Evolutionary conservation across 345 rosid genomes (phyloP).

Genomic region (Eucalyptus lansdowneana): DNA sequence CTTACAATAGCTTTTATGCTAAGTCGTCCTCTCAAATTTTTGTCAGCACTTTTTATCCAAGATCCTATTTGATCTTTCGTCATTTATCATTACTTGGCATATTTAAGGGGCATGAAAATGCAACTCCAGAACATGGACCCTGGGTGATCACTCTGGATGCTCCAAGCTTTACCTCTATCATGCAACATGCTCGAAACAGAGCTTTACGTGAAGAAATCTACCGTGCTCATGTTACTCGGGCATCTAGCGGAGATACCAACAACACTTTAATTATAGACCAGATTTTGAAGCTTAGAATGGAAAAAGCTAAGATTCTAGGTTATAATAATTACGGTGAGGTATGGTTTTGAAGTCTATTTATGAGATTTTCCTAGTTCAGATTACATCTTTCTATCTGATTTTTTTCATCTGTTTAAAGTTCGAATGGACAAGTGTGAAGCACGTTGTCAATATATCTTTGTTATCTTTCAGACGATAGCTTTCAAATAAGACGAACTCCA

Average conservation of each 20-base stretch:
- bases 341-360: background rate
- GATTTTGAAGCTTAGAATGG: conserved; percentile 62
- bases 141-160: conserved; percentile 82
- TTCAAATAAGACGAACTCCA: background rate
- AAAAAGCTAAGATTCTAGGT: conserved; percentile 63
- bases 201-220: conserved; percentile 78
- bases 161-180: conserved; percentile 68
- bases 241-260: conserved; percentile 67
- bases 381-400: background rate
- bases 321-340: conserved; percentile 83
- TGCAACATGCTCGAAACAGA: conserved; percentile 79
- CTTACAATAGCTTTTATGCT: background rate
- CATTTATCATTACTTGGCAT: background rate
- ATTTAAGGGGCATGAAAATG: conserved; percentile 63
- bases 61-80: background rate
- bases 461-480: background rate
- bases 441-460: background rate
- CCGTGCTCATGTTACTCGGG: conserved; percentile 54
- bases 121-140: conserved; percentile 78
- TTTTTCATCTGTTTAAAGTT: background rate
- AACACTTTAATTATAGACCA: conserved; percentile 59
- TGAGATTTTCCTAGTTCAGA: background rate
- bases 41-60: background rate
- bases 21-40: background rate
- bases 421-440: background rate